Base-by-base conservation (phyloP, 2,329 filamentous ascomycete species). In the Aspergillus fumigatus region DNA sequence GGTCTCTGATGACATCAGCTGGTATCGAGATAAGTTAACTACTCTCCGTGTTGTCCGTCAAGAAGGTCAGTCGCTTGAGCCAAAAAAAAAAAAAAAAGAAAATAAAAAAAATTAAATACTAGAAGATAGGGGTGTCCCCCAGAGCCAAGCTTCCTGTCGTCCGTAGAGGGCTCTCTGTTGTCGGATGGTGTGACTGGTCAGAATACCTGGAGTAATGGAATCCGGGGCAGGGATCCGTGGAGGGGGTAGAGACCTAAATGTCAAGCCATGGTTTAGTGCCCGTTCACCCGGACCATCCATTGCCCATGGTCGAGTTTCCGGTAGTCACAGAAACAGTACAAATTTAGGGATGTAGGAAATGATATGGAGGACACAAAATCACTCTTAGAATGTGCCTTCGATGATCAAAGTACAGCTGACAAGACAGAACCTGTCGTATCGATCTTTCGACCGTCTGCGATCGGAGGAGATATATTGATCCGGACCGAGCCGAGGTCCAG, bases 401-500 rank as follows among this genome's bases (percentile, higher is more conserved):
- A 38, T 17, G 32, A 38, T 38, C 21, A 17, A 1, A 7, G 14
- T 17, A 19, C 26, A 29, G 45, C 14, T 25, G 27, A 47, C 26
- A 25, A 21, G 47, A 26, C 32, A 48, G 32, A 9, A 48, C 50
- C 9, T 45, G 25, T 26, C 38, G 25, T 21, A 14, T 29, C 21
- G 14, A 1, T 7, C 14, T 17, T 14, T 23, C 21, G 11, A 7
- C 1, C 11, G 5, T 25, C 43, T 25, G 43, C 21, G 43, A 6
- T 11, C 23, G 3, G 14, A 25, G 43, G 43, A 47, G 51, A 54
- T 9, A 9, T 11, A 23, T 61, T 65, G 38, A 57, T 58, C 58
- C 61, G 55, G 2, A 6, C 63, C 61, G 67, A 69, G 65, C 67
- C 67, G 65, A 67, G 67, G 67, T 65, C 45, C 59, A 59, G 48